Percentiles rank a stretch among this genome's conserved stretches.
These are phyloP conservation scores for Sporothrix protearum DNA, from an alignment of 2,329 filamentous ascomycete genomes.

Conservation along the genomic window DNA sequence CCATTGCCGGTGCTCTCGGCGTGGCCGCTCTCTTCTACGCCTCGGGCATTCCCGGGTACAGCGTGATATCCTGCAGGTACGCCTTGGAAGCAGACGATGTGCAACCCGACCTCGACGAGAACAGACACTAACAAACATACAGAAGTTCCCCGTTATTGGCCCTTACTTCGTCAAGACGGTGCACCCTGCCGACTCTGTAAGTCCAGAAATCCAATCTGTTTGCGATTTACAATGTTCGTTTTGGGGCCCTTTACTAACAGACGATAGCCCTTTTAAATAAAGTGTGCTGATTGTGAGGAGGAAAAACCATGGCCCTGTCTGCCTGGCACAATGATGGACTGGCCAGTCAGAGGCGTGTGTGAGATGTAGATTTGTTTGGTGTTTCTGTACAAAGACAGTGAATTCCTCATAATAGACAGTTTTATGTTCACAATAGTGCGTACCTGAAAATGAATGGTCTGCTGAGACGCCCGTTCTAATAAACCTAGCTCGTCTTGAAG, in stretches of 20 bases:
- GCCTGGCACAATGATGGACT: not conserved
- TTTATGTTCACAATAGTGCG: not conserved
- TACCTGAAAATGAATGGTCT: not conserved
- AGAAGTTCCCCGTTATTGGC: conserved; percentile 57
- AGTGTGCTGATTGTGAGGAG: not conserved
- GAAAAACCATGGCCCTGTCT: not conserved
- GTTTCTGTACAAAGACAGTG: conserved; percentile 20
- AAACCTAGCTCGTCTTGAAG: not conserved
- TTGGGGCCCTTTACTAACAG: not conserved
- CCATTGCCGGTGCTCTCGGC: conserved; percentile 56
- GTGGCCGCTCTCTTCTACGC: conserved; percentile 58
- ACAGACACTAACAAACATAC: not conserved
- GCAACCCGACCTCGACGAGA: not conserved
- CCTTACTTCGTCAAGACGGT: conserved; percentile 51
- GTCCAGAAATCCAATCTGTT: conserved; percentile 40
- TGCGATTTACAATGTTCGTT: not conserved
- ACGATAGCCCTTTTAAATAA: conserved; percentile 2
- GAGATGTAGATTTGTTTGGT: conserved; percentile 7
- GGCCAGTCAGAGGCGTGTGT: not conserved
- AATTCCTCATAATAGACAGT: conserved; percentile 17
- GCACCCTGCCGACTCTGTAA: conserved; percentile 60
- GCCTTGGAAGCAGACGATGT: not conserved
- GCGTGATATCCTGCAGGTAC: conserved; percentile 56
- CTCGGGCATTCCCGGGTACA: conserved; percentile 59
- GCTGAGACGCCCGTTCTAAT: not conserved